Conservation (phyloP, 2,329 filamentous ascomycete genomes). For the Colletotrichum caudatum region DNA sequence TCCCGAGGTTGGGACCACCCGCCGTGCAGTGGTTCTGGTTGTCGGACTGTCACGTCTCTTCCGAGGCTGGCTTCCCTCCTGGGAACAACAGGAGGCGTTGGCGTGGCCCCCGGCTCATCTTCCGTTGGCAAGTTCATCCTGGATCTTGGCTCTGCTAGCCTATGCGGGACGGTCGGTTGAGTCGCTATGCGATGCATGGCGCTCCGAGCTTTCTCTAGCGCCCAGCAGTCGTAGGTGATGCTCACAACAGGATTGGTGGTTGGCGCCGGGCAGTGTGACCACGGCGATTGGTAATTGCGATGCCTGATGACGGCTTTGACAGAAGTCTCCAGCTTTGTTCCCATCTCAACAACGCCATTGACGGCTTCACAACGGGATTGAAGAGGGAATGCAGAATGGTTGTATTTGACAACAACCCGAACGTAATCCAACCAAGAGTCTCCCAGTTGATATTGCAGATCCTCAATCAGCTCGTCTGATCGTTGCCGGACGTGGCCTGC, state of each 20-base stretch:
- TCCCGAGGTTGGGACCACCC: conserved; percentile 21
- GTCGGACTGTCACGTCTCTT: conserved; percentile 16
- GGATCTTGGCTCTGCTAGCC: conserved; percentile 7
- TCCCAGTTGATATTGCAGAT: conserved; percentile 69
- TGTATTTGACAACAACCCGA: conserved; percentile 64
- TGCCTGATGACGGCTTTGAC: conserved; percentile 64
- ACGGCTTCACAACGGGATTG: conserved; percentile 44
- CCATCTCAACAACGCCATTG: conserved; percentile 53
- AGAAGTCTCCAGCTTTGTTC: conserved; percentile 65
- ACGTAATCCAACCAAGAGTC: conserved; percentile 62
- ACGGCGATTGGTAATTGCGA: conserved; percentile 61
- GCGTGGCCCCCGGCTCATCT: conserved; percentile 1
- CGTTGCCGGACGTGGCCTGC: conserved; percentile 51
- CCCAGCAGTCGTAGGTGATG: conserved; percentile 62
- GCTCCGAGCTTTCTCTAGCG: conserved; percentile 56
- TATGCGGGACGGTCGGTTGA: conserved; percentile 33
- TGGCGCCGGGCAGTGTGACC: conserved; percentile 60
- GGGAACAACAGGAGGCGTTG: conserved; percentile 24
- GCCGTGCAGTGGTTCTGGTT: conserved; percentile 13
- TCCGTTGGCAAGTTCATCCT: not conserved
- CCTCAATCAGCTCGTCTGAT: conserved; percentile 69
- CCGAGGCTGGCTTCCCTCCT: conserved; percentile 35
- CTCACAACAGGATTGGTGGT: conserved; percentile 55
- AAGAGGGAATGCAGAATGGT: conserved; percentile 66
- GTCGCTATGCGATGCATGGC: conserved; percentile 53